These are phyloP conservation scores for Metschnikowia similis DNA, from an alignment of 805 yeast species.

Conservation along the genomic window DNA sequence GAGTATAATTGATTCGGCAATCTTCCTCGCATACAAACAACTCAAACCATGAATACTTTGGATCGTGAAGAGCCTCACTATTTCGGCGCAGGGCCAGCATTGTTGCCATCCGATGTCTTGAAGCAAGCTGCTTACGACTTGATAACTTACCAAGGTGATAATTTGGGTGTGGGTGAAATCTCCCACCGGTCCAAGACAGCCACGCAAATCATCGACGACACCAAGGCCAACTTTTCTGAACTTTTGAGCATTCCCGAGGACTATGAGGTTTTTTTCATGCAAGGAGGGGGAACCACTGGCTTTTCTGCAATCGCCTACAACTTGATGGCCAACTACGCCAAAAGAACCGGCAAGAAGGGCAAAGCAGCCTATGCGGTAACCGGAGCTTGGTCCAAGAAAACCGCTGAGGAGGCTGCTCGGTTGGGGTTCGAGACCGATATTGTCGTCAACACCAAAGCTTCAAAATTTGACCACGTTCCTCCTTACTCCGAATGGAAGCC, in stretches of 20 bases:
- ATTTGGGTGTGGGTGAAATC: conserved; percentile 91
- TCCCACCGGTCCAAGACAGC: conserved; percentile 93
- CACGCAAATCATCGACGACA: conserved; percentile 64
- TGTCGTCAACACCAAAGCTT: conserved; percentile 59
- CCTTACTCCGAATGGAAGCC: conserved; percentile 60
- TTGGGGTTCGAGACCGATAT: conserved; percentile 72
- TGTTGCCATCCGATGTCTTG: conserved; percentile 76
- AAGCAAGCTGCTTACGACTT: conserved; percentile 86
- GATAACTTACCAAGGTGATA: conserved; percentile 61
- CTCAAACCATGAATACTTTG: conserved; percentile 25
- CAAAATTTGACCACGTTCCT: conserved; percentile 65
- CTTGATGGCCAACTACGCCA: conserved; percentile 68
- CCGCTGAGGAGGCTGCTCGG: conserved; percentile 81
- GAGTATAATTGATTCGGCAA: not conserved
- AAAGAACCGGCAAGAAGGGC: conserved; percentile 69
- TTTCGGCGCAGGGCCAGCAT: conserved; percentile 99
- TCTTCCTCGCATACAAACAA: not conserved
- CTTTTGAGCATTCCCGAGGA: conserved; percentile 80
- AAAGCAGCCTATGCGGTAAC: conserved; percentile 84
- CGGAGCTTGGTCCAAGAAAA: conserved; percentile 91
- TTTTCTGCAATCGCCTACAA: conserved; percentile 86
- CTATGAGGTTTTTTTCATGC: conserved; percentile 90
- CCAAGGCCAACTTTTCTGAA: conserved; percentile 63
- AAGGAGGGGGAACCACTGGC: conserved; percentile 98
- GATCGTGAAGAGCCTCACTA: conserved; percentile 72